phyloP scores from a whole-genome alignment of 208 protist genomes.

The Crithidia mellificae region DNA sequence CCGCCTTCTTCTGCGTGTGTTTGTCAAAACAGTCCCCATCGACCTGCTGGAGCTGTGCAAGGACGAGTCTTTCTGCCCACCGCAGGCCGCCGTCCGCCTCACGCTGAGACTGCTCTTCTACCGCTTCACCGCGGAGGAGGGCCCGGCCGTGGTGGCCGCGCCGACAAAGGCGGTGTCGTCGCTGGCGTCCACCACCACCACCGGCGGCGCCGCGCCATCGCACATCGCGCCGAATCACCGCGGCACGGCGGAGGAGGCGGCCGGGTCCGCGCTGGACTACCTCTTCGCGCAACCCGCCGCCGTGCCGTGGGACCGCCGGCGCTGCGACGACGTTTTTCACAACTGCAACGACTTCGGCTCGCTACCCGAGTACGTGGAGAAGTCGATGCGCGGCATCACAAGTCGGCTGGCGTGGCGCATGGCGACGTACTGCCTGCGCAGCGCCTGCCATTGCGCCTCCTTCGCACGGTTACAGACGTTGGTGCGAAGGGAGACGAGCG shows the following conservation, averaged over 20 bases:
- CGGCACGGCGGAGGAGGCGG: constrained; percentile 11
- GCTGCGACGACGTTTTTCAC: constrained; percentile 22
- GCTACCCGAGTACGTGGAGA: constrained; percentile 17
- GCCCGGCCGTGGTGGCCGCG: background rate
- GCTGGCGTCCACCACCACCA: too few relatives aligned
- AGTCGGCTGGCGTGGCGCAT: constrained; percentile 23
- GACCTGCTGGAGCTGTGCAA: constrained; percentile 45
- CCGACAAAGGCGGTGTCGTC: background rate
- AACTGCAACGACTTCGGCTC: constrained; percentile 16
- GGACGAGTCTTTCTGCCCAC: constrained; percentile 38
- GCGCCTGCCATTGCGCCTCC: constrained; percentile 15
- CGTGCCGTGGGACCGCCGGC: constrained; percentile 22
- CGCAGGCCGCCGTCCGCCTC: constrained; percentile 39
- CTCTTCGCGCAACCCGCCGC: constrained; percentile 28
- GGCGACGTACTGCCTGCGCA: constrained; percentile 29
- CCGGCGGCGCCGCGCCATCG: background rate
- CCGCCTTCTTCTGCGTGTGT: constrained; percentile 44
- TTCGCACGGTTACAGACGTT: constrained; percentile 17
- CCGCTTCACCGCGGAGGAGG: constrained; percentile 31
- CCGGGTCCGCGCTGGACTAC: constrained; percentile 2
- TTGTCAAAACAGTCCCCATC: constrained; percentile 60
- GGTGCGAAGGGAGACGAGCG: constrained; percentile 15
- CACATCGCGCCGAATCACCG: constrained; percentile 9
- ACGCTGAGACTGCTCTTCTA: constrained; percentile 49
- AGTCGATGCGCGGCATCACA: constrained; percentile 20